Evolutionary conservation across 768 basidiomycete genomes (phyloP), one percentile per base, ranked within the genome.

Genomic region (Rhodotorula graminis): DNA sequence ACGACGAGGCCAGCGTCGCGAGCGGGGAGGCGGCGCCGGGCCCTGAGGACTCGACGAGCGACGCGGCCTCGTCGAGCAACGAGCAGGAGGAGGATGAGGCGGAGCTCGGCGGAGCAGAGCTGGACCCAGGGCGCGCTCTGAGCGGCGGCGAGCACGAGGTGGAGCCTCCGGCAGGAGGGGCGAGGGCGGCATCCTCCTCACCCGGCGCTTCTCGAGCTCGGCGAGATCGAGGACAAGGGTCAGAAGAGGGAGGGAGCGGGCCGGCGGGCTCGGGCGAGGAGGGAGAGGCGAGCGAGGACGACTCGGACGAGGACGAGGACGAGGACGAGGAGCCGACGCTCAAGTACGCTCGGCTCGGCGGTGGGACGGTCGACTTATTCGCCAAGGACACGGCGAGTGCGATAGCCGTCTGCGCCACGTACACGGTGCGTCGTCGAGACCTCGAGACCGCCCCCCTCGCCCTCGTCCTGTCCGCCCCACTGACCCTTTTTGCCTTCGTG

Each of bases 371-470:
- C 9, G 90, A 91, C 76, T 82, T 96, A 42, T 85, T 97, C 66
- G 88, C 87, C 83, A 94, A 91, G 80, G 95, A 96, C 78, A 88
- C 92, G 21, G 91, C 89, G 3, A 94, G 93, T 52, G 87, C 92
- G 10, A 83, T 97, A 31, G 85, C 87, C 21, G 86, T 93, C 31
- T 88, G 89, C 0, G 86, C 87, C 64, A 88, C 89, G 75, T 84
- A 86, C 56, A 83, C 96, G 82, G 93, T 92, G 75, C 71, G 83
- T 80, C 40, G 14, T 40, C 18, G 37, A 37, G 37, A n/a, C n/a
- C 37, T 37, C 37, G 37, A n/a, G n/a, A n/a, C n/a, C n/a, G 9
- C 15, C 42, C 15, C 42, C 8, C 42, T 11, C 55, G 29, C 62
- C 21, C 33, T 1, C 59, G 9, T 46, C 47, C 50, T 71, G 71